These are phyloP conservation scores for Vitis amurensis DNA, from an alignment of 164 flowering plant genomes.

Conservation along the genomic window DNA sequence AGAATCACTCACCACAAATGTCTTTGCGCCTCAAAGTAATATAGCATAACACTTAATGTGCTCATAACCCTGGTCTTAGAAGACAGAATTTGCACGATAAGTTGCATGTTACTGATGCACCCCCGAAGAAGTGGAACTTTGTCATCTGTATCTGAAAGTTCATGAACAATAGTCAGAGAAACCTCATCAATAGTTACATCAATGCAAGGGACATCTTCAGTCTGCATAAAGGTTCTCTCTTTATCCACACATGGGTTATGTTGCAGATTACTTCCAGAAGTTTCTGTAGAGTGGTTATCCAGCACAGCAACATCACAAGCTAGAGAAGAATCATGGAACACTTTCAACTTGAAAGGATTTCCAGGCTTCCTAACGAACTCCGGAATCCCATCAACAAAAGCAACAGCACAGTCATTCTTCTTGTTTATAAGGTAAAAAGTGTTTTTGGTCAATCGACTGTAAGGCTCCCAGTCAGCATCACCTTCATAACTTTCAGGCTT, in stretches of 20 bases:
- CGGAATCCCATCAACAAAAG: constrained; percentile 76
- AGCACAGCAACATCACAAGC: constrained; percentile 18
- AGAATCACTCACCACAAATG: constrained; percentile 56
- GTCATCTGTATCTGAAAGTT: constrained; percentile 60
- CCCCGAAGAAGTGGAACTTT: constrained; percentile 67
- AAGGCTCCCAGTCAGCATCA: constrained; percentile 54
- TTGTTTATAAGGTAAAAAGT: constrained; percentile 75
- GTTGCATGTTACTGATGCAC: constrained; percentile 39
- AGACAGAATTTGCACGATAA: constrained; percentile 50
- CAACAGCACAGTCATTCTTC: constrained; percentile 65
- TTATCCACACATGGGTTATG: constrained; percentile 15
- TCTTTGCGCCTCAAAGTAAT: constrained; percentile 66
- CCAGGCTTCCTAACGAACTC: constrained; percentile 90
- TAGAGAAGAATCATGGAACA: constrained; percentile 37
- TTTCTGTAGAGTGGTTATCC: constrained; percentile 17
- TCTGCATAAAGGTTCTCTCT: constrained; percentile 20
- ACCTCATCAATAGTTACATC: constrained; percentile 47
- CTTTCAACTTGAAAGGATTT: constrained; percentile 76
- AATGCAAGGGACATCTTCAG: constrained; percentile 37
- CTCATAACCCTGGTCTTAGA: constrained; percentile 65
- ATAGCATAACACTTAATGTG: constrained; percentile 38
- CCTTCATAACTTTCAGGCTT: constrained; percentile 48
- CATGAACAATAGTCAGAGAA: constrained; percentile 67
- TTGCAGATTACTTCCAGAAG: constrained; percentile 18
- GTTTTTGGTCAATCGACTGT: constrained; percentile 32